Conservation (phyloP, 306 rosid genomes). For the Fragaria vesca region DNA sequence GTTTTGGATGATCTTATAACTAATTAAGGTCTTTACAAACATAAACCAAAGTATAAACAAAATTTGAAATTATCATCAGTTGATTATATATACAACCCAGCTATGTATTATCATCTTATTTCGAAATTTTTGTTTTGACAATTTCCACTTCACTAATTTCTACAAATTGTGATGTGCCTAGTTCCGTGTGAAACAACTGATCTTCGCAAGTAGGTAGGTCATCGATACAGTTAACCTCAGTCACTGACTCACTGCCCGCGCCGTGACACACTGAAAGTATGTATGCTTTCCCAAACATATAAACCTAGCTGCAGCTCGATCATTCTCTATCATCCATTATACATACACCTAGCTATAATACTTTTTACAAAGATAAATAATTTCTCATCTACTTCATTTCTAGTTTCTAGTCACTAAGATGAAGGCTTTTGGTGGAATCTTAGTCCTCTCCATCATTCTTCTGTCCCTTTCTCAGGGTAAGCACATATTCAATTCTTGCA, state of each 20-base stretch:
- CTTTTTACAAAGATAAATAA: background rate
- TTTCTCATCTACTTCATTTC: background rate
- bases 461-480: slow-evolving; percentile 4
- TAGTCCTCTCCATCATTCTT: background rate
- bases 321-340: background rate
- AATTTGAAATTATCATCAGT: background rate
- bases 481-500: background rate
- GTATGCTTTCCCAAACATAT: background rate
- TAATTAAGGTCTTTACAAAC: background rate
- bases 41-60: background rate
- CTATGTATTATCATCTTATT: background rate
- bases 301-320: slow-evolving; percentile 1
- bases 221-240: background rate
- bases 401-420: background rate
- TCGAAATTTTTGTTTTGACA: background rate
- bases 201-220: slow-evolving; percentile 1
- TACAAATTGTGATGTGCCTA: background rate
- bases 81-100: background rate
- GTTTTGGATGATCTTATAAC: background rate
- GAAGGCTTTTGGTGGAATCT: slow-evolving; percentile 1
- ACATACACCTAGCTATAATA: background rate
- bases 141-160: background rate
- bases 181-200: slow-evolving; percentile 2
- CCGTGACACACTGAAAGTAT: background rate
- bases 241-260: background rate